phyloP scores from a whole-genome alignment of 805 yeast species.

The Metschnikowia hibisci region DNA sequence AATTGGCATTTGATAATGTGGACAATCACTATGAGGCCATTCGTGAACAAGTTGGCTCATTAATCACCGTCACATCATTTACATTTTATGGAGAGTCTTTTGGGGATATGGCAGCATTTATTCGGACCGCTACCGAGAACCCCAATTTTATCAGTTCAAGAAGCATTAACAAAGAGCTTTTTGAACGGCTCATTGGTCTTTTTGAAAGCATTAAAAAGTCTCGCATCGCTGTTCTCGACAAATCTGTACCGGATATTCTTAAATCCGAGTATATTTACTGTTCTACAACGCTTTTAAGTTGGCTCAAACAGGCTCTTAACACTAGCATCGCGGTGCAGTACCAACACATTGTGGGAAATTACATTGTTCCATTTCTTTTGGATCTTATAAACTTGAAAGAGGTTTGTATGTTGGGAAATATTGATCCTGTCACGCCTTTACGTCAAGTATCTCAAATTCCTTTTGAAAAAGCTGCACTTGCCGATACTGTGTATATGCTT shows the following conservation, averaged over 20 bases:
- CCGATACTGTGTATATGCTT: slow-evolving; percentile 35
- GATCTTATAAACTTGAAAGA: slow-evolving; percentile 67
- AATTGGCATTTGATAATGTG: slow-evolving; percentile 45
- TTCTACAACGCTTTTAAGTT: slow-evolving; percentile 59
- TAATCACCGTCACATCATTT: slow-evolving; percentile 47
- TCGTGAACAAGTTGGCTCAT: slow-evolving; percentile 60
- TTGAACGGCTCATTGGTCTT: slow-evolving; percentile 35
- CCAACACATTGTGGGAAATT: slow-evolving; percentile 44
- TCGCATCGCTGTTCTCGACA: slow-evolving; percentile 31
- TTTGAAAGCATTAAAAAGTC: slow-evolving; percentile 42
- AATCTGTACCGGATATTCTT: slow-evolving; percentile 53
- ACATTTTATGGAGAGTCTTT: slow-evolving; percentile 42
- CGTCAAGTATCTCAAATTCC: slow-evolving; percentile 44
- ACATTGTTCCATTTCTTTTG: slow-evolving; percentile 68
- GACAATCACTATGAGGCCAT: slow-evolving; percentile 72
- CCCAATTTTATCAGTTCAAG: slow-evolving; percentile 7
- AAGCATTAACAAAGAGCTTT: slow-evolving; percentile 23
- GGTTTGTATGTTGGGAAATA: slow-evolving; percentile 65
- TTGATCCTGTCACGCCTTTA: slow-evolving; percentile 49
- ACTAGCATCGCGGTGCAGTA: slow-evolving; percentile 53
- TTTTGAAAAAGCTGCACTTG: slow-evolving; percentile 21
- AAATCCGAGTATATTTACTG: slow-evolving; percentile 60
- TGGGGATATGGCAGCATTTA: slow-evolving; percentile 35
- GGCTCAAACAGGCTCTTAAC: slow-evolving; percentile 52
- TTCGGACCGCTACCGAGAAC: slow-evolving; percentile 28